A percentile compares a stretch with the other conserved stretches of the same genome.
These are phyloP conservation scores for Davidsoniella australis DNA, from an alignment of 2,329 filamentous ascomycete species.

Conservation along the genomic window DNA sequence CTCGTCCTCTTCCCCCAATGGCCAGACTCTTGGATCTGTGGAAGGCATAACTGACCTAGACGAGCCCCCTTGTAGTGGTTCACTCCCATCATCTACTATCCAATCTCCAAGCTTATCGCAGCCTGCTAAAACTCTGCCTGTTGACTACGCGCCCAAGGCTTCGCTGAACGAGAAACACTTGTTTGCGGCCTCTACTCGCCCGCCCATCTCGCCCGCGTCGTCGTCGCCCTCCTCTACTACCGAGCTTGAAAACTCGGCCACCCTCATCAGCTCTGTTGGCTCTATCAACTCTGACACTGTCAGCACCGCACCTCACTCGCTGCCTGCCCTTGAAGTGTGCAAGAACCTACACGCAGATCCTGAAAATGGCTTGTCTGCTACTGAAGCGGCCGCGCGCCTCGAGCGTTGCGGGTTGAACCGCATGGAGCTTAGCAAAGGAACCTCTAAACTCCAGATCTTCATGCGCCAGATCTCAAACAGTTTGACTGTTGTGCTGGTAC, in stretches of 20 bases:
- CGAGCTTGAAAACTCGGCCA: slow-evolving; percentile 7
- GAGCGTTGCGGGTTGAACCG: slow-evolving; percentile 50
- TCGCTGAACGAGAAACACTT: not conserved
- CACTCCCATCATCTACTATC: slow-evolving; percentile 5
- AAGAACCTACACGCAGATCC: slow-evolving; percentile 25
- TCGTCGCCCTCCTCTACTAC: slow-evolving; percentile 5
- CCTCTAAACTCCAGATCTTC: slow-evolving; percentile 60
- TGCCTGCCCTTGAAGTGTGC: slow-evolving; percentile 17
- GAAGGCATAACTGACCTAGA: slow-evolving; percentile 14
- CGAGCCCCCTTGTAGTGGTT: slow-evolving; percentile 14
- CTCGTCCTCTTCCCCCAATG: slow-evolving; percentile 14
- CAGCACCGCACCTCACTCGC: slow-evolving; percentile 16
- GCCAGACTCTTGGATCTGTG: slow-evolving; percentile 13
- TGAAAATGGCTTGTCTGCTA: slow-evolving; percentile 42
- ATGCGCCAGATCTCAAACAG: slow-evolving; percentile 63
- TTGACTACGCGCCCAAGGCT: not conserved
- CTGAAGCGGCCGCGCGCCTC: slow-evolving; percentile 49
- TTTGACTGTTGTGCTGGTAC: slow-evolving; percentile 56
- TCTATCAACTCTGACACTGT: slow-evolving; percentile 1
- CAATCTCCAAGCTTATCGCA: not conserved
- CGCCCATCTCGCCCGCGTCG: slow-evolving; percentile 3
- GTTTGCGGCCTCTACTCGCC: not conserved
- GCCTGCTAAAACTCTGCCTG: not conserved
- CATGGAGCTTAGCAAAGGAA: slow-evolving; percentile 52
- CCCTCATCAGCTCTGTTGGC: slow-evolving; percentile 8